Evolutionary conservation across 2,329 filamentous ascomycete genomes (phyloP), one percentile per base, ranked within the genome.

Genomic region (Parascedosporium putredinis): DNA sequence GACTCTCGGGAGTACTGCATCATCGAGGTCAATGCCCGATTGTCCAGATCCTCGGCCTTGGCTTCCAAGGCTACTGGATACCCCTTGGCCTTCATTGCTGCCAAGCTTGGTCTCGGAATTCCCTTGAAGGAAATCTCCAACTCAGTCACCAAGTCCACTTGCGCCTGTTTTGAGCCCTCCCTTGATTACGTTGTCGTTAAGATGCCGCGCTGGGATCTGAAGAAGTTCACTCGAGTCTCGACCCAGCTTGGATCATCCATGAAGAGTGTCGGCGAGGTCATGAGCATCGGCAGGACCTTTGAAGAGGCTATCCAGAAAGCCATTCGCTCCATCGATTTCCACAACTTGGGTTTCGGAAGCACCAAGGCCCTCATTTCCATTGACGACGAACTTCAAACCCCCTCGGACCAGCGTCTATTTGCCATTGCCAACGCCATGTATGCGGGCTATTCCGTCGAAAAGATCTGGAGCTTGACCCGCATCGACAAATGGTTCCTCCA

Each of bases 221-320:
- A 97, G 76, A 98, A 98, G 72, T 98, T 98, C 69, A 95, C 88
- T 24, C 83, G 93, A 57, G 93, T 97, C 20, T 97, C 91, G 3
- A 97, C 90, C 1, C 85, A 94, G 62, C 84, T 98, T 22, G 91
- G 90, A 25, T 97, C 93, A 3, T 95, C 91, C 10, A 98, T 98
- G 93, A 98, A 97, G 83, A 95, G 88, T 78, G 90, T 98, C 49
- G 93, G 93, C 62, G 93, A 98, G 66, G 93, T 98, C 57, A 97
- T 98, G 93, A 91, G 86, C 61, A 96, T 98, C 58, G 93, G 93
- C 51, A 77, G 93, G 56, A 95, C 87, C 1, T 98, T 98, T 59
- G 93, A 98, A 68, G 93, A 98, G 69, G 93, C 93, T 7, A 95
- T 98, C 38, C 93, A 98, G 61, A 98, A 97, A 68, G 93, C 93